Conservation (phyloP, 2,329 filamentous ascomycete species). For the Corniculantispora saksenae region DNA sequence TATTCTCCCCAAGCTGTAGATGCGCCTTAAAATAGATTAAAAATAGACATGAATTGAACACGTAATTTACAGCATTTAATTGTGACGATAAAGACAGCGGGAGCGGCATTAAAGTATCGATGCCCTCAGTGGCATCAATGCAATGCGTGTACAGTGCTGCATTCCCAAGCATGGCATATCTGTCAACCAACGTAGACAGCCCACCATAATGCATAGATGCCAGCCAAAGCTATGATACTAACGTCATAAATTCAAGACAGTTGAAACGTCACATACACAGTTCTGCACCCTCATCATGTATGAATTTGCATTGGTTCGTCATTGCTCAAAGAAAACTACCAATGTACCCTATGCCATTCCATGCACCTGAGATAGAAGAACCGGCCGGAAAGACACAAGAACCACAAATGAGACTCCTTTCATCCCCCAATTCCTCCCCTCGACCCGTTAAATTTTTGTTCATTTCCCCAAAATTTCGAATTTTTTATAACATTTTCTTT, state of each 20-base stretch:
- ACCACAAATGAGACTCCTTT: conserved; percentile 40
- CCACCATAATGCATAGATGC: no score
- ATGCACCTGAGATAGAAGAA: conserved; percentile 44
- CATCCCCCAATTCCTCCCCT: conserved; percentile 26
- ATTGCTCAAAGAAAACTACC: conserved; percentile 40
- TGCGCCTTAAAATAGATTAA: conserved; percentile 8
- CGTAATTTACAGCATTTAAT: background rate
- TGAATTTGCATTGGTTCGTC: conserved; percentile 38
- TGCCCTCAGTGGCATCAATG: no score
- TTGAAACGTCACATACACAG: background rate
- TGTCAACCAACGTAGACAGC: no score
- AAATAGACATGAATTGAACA: conserved; percentile 5
- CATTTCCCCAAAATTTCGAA: conserved; percentile 1
- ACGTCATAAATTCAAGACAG: background rate
- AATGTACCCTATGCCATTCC: conserved; percentile 45
- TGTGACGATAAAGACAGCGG: background rate
- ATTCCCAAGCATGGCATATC: no score
- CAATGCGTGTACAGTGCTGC: no score
- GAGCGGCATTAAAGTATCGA: no score
- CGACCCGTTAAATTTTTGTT: conserved; percentile 16
- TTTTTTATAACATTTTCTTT: conserved; percentile 13
- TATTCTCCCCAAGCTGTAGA: conserved; percentile 55
- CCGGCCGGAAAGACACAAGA: conserved; percentile 46
- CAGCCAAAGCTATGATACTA: background rate
- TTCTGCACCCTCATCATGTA: background rate